Evolutionary conservation across 139 green algal genomes (phyloP).

Genomic region (Coccomyxa sp.): DNA sequence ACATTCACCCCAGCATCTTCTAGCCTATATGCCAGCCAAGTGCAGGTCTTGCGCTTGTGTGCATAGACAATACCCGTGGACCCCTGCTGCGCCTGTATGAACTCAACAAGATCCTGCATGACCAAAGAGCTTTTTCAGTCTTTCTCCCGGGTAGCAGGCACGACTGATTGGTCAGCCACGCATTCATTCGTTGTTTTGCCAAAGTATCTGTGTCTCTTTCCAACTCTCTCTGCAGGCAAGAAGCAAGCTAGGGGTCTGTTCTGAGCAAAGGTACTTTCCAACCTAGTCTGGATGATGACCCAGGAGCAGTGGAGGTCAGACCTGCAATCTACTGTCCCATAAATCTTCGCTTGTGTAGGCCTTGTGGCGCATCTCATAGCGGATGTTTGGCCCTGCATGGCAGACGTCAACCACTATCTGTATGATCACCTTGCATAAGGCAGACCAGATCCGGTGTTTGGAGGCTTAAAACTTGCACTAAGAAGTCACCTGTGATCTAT

Average conservation of each 20-base stretch:
- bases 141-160: no score
- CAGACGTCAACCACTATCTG: neutral
- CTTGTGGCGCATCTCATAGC: constrained; percentile 65
- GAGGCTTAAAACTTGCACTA: no score
- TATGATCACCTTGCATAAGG: no score
- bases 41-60: constrained; percentile 61
- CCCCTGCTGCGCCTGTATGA: neutral
- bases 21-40: constrained; percentile 56
- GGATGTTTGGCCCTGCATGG: constrained; percentile 24
- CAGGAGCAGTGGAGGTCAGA: neutral
- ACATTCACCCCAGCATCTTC: constrained; percentile 46
- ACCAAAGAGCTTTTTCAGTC: constrained; percentile 5
- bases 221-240: no score
- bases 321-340: neutral
- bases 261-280: no score
- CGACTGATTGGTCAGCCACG: no score
- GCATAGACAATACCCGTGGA: constrained; percentile 76
- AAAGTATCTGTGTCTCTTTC: no score
- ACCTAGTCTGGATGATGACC: neutral
- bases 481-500: neutral
- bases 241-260: neutral
- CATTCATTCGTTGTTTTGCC: no score
- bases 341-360: constrained; percentile 59
- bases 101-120: constrained; percentile 30
- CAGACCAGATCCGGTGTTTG: no score